Base-by-base conservation (phyloP, 371 early-diverging fungal genomes). In the Coemansia linderi region DNA sequence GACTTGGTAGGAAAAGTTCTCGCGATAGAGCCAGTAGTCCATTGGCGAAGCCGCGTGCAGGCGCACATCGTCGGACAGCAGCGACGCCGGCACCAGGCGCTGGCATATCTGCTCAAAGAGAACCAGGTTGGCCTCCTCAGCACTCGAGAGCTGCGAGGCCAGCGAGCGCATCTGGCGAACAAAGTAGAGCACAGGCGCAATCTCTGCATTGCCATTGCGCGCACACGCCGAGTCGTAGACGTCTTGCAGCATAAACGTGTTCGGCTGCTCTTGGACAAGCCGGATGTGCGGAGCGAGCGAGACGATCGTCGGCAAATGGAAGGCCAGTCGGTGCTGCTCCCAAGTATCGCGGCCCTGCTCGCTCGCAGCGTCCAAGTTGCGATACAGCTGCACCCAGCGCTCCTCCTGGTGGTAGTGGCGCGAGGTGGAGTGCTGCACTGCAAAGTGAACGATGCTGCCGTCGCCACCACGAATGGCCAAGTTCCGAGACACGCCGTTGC, bases 261-360 rank as follows among this genome's bases (percentile, higher is more conserved):
- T 89, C 2, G 92, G 88, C 73, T 96, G 95, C 72, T 94, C 95
- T 79, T 94, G 87, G 0, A 97, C 90, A 44, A 99, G 85, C 17
- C 98, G 92, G n/a, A 96, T 88, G 66, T 94, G 90, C 10, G 95
- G 95, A 0, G 97, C 92, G 63, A 99, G 79, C 3, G 97, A 95
- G 1, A 98, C 90, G 48, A 96, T 91, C 43, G 90, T 81, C 3
- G 97, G 98, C 27, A 96, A 75, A 66, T 95, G 92, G 89, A 97
- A 95, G n/a, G 84, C 83, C 54, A 99, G 80, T 41, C 90, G 90
- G 10, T 94, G 89, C 72, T 81, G 75, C 63, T 76, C 81, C 81
- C 72, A 69, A 4, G 70, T 59, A 46, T 63, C 68, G 63, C 79
- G 59, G 50, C 72, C 82, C 27, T 73, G 63, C 72, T 75, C 94